phyloP scores from a whole-genome alignment of 164 flowering plant genomes.

The Piper betle region DNA sequence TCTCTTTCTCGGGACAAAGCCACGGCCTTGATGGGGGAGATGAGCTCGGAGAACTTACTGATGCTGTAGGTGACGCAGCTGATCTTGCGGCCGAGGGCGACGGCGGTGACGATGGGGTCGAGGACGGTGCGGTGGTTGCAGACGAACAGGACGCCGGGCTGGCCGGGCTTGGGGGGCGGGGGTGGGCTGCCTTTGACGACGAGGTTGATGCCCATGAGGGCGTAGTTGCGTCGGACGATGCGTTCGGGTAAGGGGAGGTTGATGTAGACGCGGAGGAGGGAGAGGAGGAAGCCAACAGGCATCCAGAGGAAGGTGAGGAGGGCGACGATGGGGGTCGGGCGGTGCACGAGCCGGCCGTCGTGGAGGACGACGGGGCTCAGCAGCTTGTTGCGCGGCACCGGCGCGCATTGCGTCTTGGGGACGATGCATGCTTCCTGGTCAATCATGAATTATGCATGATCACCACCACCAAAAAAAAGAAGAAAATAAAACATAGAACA shows the following conservation, averaged over 20 bases:
- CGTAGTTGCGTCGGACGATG: constrained; percentile 34
- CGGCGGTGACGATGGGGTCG: constrained; percentile 68
- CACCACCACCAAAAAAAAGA: neutral
- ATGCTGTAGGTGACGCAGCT: constrained; percentile 81
- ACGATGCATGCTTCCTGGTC: constrained; percentile 78
- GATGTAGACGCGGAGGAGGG: constrained; percentile 44
- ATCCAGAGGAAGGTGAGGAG: constrained; percentile 66
- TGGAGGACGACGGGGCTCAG: constrained; percentile 54
- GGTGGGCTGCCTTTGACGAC: constrained; percentile 72
- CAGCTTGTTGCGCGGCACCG: constrained; percentile 55
- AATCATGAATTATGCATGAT: neutral
- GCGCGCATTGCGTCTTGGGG: constrained; percentile 44
- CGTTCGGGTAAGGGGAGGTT: constrained; percentile 54
- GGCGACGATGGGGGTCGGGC: constrained; percentile 52
- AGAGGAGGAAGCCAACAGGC: constrained; percentile 57
- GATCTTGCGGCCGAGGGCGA: constrained; percentile 57
- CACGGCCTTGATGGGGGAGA: constrained; percentile 74
- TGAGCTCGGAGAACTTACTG: constrained; percentile 54
- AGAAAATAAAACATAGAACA: no score
- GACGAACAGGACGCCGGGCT: constrained; percentile 37
- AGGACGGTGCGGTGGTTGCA: constrained; percentile 39
- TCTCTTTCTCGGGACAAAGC: constrained; percentile 59
- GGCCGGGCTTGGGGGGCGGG: constrained; percentile 46
- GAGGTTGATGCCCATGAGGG: constrained; percentile 45
- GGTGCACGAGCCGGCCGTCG: constrained; percentile 56